Evolutionary conservation across 2,329 filamentous ascomycete genomes (phyloP).

Genomic region (Xenoacremonium recifei): DNA sequence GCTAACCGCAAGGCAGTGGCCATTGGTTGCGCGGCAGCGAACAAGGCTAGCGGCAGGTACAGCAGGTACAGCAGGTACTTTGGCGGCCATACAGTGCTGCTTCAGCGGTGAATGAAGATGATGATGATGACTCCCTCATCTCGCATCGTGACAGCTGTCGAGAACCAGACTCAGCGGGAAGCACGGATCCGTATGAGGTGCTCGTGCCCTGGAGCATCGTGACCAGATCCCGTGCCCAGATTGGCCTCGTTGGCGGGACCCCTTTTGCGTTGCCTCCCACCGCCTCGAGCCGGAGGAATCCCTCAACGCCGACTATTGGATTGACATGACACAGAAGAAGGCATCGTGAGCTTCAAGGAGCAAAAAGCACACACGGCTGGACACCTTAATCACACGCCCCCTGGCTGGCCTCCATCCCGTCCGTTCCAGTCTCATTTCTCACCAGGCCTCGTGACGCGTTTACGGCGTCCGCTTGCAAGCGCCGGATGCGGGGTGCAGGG

Average conservation of each 20-base stretch:
- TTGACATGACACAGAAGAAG: not conserved
- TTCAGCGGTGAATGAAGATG: no score
- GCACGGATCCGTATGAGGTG: not conserved
- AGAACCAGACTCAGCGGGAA: no score
- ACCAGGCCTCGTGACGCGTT: conserved; percentile 26
- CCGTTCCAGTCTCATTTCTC: conserved; percentile 16
- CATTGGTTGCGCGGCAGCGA: not conserved
- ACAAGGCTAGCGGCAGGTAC: not conserved
- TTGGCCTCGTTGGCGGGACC: no score
- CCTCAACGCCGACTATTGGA: not conserved
- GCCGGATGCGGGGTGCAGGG: conserved; percentile 28
- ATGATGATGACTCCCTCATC: no score
- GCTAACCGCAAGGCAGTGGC: no score
- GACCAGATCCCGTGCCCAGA: no score
- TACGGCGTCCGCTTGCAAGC: conserved; percentile 18
- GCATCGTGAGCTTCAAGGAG: not conserved
- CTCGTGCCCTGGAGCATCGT: not conserved
- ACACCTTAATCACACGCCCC: conserved; percentile 12
- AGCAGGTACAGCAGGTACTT: no score
- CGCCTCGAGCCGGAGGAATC: no score
- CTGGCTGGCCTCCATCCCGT: not conserved
- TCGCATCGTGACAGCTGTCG: no score
- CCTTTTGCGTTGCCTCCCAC: no score
- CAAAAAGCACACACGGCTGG: not conserved
- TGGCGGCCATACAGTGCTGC: no score